phyloP scores from a whole-genome alignment of 768 basidiomycete species.

The Russula brevipes region DNA sequence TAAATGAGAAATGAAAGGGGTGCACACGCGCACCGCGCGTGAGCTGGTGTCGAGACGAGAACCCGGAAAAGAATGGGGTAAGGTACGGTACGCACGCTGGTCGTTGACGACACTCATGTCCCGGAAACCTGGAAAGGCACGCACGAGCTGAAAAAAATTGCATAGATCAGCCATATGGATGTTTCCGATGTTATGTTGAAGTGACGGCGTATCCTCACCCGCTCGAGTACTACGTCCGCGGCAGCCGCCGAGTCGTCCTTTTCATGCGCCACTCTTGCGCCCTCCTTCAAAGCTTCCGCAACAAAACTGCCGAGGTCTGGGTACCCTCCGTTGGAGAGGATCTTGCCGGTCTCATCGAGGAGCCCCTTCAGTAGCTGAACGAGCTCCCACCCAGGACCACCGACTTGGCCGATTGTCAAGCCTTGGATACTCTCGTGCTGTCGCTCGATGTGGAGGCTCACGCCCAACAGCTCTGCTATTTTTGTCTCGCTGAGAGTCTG shows the following conservation, averaged over 20 bases:
- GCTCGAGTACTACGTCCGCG: conserved; percentile 58
- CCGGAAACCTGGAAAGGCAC: conserved; percentile 73
- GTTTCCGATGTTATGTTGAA: neutral
- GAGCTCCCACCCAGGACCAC: conserved; percentile 68
- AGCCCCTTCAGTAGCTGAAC: conserved; percentile 60
- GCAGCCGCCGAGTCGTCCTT: conserved; percentile 33
- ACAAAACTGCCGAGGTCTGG: conserved; percentile 72
- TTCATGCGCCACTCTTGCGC: conserved; percentile 34
- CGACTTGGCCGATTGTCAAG: conserved; percentile 67
- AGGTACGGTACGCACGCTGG: conserved; percentile 43
- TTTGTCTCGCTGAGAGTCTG: conserved; percentile 44
- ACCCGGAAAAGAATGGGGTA: neutral
- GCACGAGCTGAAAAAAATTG: conserved; percentile 51
- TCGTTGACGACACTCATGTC: conserved; percentile 69
- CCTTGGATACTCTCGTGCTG: conserved; percentile 66
- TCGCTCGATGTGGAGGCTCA: conserved; percentile 63
- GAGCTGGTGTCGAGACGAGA: conserved; percentile 6
- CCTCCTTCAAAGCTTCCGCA: conserved; percentile 57
- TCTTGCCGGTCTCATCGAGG: conserved; percentile 67
- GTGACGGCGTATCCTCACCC: conserved; percentile 39
- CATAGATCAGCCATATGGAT: conserved; percentile 19
- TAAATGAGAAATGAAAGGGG: neutral
- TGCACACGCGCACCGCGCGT: neutral
- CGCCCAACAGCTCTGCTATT: conserved; percentile 69
- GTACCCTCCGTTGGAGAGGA: conserved; percentile 57